These are phyloP conservation scores for Trametes cinnabarina DNA, from an alignment of 768 basidiomycete genomes.

Conservation along the genomic window DNA sequence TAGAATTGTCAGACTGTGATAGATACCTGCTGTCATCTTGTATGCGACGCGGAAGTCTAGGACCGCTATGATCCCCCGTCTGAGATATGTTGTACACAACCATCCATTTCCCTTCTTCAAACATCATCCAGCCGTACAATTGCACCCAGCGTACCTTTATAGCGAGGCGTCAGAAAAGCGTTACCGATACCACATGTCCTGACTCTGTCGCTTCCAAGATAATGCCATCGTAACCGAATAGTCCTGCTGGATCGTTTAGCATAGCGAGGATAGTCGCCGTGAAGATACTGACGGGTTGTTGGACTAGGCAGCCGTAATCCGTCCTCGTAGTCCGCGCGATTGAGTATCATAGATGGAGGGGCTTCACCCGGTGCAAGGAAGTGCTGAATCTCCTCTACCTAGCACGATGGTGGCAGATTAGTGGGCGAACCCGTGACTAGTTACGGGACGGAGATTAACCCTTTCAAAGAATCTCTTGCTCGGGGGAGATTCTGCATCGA, in stretches of 20 bases:
- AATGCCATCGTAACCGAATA: slow-evolving; percentile 79
- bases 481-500: slow-evolving; percentile 62
- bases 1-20: neutral
- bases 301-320: slow-evolving; percentile 64
- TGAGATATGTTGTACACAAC: neutral
- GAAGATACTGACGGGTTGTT: slow-evolving; percentile 56
- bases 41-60: too few species aligned
- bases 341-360: slow-evolving; percentile 77
- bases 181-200: slow-evolving; percentile 74
- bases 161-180: slow-evolving; percentile 43
- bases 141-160: too few species aligned
- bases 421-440: neutral
- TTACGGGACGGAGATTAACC: slow-evolving; percentile 35
- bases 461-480: slow-evolving; percentile 70
- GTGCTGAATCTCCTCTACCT: slow-evolving; percentile 79
- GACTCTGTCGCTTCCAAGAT: slow-evolving; percentile 77
- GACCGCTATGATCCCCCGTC: neutral
- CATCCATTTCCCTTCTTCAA: neutral
- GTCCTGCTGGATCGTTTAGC: slow-evolving; percentile 33
- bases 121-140: too few species aligned
- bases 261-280: neutral
- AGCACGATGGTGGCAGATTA: neutral
- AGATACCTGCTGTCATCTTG: neutral
- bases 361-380: slow-evolving; percentile 73
- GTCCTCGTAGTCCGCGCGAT: slow-evolving; percentile 76